Evolutionary conservation across 306 rosid species (phyloP).

Genomic region (Cyamopsis tetragonoloba): DNA sequence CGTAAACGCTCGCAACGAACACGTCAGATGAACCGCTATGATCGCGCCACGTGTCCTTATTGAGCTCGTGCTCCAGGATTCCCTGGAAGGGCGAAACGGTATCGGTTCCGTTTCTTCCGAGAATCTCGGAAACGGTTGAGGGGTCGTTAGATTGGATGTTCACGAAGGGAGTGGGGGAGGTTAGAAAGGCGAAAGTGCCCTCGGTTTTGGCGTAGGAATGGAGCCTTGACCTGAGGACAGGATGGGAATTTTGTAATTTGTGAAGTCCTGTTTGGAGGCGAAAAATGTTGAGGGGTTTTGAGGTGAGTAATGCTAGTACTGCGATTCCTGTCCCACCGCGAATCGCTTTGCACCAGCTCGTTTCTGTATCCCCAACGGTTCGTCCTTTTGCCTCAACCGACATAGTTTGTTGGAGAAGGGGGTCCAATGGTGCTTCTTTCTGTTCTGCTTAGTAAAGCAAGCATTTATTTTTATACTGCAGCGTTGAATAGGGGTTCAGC

Average conservation of each 20-base stretch:
- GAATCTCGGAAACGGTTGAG: slow-evolving; percentile 10
- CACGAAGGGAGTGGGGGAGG: slow-evolving; percentile 35
- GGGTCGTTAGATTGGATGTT: slow-evolving; percentile 14
- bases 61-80: slow-evolving; percentile 49
- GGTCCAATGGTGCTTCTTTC: too few species aligned
- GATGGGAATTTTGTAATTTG: slow-evolving; percentile 43
- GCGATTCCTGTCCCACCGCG: slow-evolving; percentile 54
- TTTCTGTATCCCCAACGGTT: slow-evolving; percentile 41
- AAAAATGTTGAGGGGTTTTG: slow-evolving; percentile 22
- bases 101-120: background rate
- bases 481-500: too few species aligned
- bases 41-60: slow-evolving; percentile 34
- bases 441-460: too few species aligned
- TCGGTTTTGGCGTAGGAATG: slow-evolving; percentile 13
- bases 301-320: slow-evolving; percentile 34
- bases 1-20: slow-evolving; percentile 37
- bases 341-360: slow-evolving; percentile 45
- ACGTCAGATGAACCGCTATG: slow-evolving; percentile 5
- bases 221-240: slow-evolving; percentile 49
- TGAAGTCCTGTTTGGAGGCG: slow-evolving; percentile 38
- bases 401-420: too few species aligned
- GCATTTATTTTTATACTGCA: too few species aligned
- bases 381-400: slow-evolving; percentile 7
- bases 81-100: slow-evolving; percentile 41
- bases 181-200: slow-evolving; percentile 25